Evolutionary conservation across 192 early-diverging fungal genomes (phyloP).

Genomic region (Entophlyctis luteolus): DNA sequence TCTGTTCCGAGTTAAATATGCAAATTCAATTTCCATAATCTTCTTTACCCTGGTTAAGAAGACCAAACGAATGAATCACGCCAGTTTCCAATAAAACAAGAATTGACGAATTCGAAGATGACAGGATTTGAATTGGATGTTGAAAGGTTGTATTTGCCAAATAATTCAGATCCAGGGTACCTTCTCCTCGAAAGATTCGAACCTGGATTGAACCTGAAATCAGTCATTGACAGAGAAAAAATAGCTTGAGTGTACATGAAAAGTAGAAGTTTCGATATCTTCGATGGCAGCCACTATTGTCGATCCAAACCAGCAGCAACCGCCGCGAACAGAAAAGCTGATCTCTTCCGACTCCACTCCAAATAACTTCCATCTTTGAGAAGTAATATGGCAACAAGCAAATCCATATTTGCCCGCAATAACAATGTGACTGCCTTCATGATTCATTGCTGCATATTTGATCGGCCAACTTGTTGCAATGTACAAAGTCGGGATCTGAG

Average conservation of each 20-base stretch:
- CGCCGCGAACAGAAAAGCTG: slow-evolving; percentile 64
- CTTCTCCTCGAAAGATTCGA: too few relatives aligned
- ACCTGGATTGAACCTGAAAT: too few relatives aligned
- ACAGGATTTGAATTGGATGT: too few relatives aligned
- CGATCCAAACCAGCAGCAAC: slow-evolving; percentile 68
- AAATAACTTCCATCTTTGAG: slow-evolving; percentile 84
- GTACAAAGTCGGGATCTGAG: slow-evolving; percentile 67
- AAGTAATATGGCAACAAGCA: slow-evolving; percentile 67
- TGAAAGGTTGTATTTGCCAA: too few relatives aligned
- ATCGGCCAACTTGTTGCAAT: slow-evolving; percentile 81
- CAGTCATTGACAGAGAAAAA: too few relatives aligned
- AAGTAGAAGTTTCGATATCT: slow-evolving; percentile 29
- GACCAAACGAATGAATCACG: too few relatives aligned
- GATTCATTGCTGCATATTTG: slow-evolving; percentile 65
- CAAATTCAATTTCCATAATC: too few relatives aligned
- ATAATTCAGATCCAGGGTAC: too few relatives aligned
- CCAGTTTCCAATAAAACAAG: too few relatives aligned
- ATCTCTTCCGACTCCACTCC: slow-evolving; percentile 79
- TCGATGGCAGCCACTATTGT: slow-evolving; percentile 67
- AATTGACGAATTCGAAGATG: too few relatives aligned
- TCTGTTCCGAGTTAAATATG: too few relatives aligned
- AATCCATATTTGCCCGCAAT: slow-evolving; percentile 83
- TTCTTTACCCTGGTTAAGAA: too few relatives aligned
- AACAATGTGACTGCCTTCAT: slow-evolving; percentile 70
- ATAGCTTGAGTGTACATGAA: slow-evolving; percentile 26